Evolutionary conservation across 176 grass and related monocot species (phyloP), one percentile per base, ranked within the genome.

Genomic region (Bothriochloa decipiens): DNA sequence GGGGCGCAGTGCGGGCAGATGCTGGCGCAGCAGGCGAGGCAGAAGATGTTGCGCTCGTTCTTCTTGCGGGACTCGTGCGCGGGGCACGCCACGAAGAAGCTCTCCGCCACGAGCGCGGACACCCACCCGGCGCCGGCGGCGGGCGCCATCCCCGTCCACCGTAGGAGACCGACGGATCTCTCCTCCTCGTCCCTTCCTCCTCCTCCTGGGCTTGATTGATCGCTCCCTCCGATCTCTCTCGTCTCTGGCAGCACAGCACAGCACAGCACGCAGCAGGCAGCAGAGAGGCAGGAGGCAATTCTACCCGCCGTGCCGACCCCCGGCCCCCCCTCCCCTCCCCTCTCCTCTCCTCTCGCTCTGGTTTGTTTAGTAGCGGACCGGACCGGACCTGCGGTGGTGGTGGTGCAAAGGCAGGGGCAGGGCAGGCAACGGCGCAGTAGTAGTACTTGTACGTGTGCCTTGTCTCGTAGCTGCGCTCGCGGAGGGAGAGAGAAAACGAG

Each of bases 41-140:
- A 97, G 81, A 97, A 97, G 78, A 97, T 97, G 87, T 97, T 97
- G 91, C 88, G 93, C 89, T 97, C 94, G 85, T 93, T 97, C 89
- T 97, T 97, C 88, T 91, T 90, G 35, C 70, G 76, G 82, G 47
- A 77, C 87, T 94, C 85, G 78, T 97, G 94, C 43, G 77, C 67
- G 11, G 81, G 78, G 81, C 94, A 97, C 16, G 70, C 89, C n/a
- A 84, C 91, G 78, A 97, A 97, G 94, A 94, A 97, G 79, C 26
- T 91, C 91, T 94, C 94, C 87, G 91, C 89, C 67, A 97, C 91
- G 3, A 94, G 79, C 2, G 82, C 87, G 0, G 82, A 82, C 8
- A 97, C 66, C 94, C 94, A 97, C 41, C 86, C 61, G 25, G 61
- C 89, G 1, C 86, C 61, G 25, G 61, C 61, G 25, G 61, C 89